Conservation (phyloP, 2,329 filamentous ascomycete genomes). For the Arthrobotrys entomopaga region DNA sequence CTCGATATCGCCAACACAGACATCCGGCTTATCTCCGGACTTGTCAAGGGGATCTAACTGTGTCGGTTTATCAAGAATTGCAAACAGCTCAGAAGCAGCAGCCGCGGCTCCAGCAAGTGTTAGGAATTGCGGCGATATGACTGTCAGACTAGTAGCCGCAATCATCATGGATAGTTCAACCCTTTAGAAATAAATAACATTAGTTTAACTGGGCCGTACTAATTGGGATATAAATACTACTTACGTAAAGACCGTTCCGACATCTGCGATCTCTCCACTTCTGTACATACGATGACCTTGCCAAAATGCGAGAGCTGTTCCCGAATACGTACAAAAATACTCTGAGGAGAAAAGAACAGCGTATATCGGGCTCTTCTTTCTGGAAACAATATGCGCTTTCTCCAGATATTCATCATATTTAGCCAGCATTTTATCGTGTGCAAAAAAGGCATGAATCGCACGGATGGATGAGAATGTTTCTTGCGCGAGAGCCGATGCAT, state of each 20-base stretch:
- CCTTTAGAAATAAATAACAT: conserved; percentile 57
- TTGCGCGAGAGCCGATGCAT: conserved; percentile 70
- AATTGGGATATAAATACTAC: too few species aligned
- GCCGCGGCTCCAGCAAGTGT: conserved; percentile 66
- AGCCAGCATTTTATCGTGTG: conserved; percentile 67
- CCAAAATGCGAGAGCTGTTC: conserved; percentile 72
- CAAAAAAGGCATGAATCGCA: conserved; percentile 73
- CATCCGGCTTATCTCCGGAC: conserved; percentile 60
- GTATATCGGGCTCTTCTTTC: conserved; percentile 66
- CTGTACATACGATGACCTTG: conserved; percentile 69
- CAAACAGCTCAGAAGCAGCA: conserved; percentile 65
- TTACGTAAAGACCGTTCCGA: conserved; percentile 67
- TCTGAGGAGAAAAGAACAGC: conserved; percentile 59
- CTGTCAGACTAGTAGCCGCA: conserved; percentile 64
- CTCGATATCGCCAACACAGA: conserved; percentile 67
- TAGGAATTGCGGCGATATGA: conserved; percentile 70
- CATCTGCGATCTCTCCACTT: conserved; percentile 65
- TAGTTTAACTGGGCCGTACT: neutral
- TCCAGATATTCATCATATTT: conserved; percentile 69
- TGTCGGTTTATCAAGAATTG: conserved; percentile 65
- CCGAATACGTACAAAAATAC: conserved; percentile 68
- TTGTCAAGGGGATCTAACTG: conserved; percentile 64
- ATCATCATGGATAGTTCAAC: conserved; percentile 66
- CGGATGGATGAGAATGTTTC: conserved; percentile 71
- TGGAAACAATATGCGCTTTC: conserved; percentile 67